Evolutionary conservation across 2,329 filamentous ascomycete species (phyloP), one percentile per base, ranked within the genome.

Genomic region (Fusarium sp.): DNA sequence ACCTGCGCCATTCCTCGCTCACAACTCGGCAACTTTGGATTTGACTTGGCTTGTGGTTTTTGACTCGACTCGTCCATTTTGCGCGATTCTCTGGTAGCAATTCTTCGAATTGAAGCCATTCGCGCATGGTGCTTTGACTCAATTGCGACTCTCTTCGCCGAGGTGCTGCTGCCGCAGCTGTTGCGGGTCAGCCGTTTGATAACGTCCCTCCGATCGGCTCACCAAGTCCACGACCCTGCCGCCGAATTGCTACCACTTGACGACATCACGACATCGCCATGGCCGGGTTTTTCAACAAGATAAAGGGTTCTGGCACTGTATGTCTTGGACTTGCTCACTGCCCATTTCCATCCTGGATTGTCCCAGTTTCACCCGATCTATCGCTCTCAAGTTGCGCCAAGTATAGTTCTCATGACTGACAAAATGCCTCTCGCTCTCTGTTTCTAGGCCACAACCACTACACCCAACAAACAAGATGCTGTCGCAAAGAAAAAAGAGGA

Each of bases 211-310:
- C 34, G 62, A 71, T 65, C 64, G 71, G 74, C 67, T 75, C 63
- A 72, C 41, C 55, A 64, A 71, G 57, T 56, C 65, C 46, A 45
- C 71, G 51, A 44, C 55, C 60, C 66, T 58, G 54, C 66, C 51
- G 42, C 61, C 46, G 27, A 65, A 44, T 48, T 55, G 53, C 48
- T 61, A 53, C 47, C 47, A 67, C 54, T 61, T 61, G 45, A 67
- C 66, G 54, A 71, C 69, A 55, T 69, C 64, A 73, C 71, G 57
- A 71, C 65, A 61, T 65, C 70, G 61, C 61, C 70, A 90, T 90
- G 87, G 82, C 87, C 67, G 83, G 85, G 67, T 86, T 90, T 73
- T 84, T 90, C 68, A 87, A 83, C 73, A 90, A 87, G 78, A 84
- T 89, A 76, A 88, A 88, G 79, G 81, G 82, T 73, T 81, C 83